Evolutionary conservation across 345 rosid genomes (phyloP).

Genomic region (Hypericum androsaemum): DNA sequence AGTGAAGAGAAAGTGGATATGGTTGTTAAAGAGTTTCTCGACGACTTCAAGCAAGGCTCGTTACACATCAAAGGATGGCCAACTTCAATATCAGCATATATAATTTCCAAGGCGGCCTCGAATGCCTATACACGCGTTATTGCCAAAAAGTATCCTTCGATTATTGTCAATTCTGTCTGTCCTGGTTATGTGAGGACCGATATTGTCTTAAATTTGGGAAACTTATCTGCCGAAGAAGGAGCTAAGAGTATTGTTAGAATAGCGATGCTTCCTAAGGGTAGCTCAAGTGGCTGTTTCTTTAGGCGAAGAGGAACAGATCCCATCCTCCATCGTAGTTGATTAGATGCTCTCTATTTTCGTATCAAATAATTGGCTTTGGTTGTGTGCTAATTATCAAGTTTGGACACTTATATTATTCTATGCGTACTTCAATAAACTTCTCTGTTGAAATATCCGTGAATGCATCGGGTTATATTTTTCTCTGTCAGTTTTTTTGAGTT

Average conservation of each 20-base stretch:
- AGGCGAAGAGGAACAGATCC: neutral
- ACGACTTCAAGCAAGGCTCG: conserved; percentile 22
- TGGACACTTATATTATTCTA: too few relatives aligned
- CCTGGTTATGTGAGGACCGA: conserved; percentile 30
- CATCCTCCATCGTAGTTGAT: too few relatives aligned
- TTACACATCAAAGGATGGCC: conserved; percentile 23
- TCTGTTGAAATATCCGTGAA: too few relatives aligned
- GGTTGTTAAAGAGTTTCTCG: conserved; percentile 14
- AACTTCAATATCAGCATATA: conserved; percentile 8
- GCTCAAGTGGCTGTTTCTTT: conserved; percentile 14
- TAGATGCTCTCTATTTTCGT: too few relatives aligned
- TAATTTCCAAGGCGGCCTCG: conserved; percentile 19
- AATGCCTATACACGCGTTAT: conserved; percentile 25
- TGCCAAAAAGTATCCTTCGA: conserved; percentile 12
- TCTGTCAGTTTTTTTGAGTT: too few relatives aligned
- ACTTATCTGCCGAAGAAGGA: conserved; percentile 9
- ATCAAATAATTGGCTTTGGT: too few relatives aligned
- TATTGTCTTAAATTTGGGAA: conserved; percentile 2
- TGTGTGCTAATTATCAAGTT: too few relatives aligned
- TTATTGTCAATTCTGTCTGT: conserved; percentile 18
- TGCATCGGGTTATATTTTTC: too few relatives aligned
- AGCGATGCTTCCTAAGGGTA: conserved; percentile 12
- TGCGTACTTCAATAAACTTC: too few relatives aligned
- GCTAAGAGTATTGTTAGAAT: conserved; percentile 17
- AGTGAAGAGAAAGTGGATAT: conserved; percentile 24